Conservation (phyloP, 2,329 filamentous ascomycete species). For the Sporothrix euskadiensis region DNA sequence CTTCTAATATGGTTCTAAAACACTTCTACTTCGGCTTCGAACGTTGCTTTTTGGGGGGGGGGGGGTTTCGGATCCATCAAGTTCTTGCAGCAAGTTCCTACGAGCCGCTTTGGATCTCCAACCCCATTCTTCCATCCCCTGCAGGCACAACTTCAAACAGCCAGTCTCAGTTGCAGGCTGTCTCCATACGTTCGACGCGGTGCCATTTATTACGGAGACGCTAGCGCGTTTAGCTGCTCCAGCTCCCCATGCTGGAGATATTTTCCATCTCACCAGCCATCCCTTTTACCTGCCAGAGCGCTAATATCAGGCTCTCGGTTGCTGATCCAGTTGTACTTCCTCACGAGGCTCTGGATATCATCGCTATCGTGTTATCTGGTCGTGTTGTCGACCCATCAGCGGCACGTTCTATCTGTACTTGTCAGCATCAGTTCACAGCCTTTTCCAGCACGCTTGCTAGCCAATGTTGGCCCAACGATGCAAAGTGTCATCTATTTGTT, state of each 20-base stretch:
- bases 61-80: neutral
- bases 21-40: neutral
- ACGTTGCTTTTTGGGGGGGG: neutral
- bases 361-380: neutral
- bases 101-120: neutral
- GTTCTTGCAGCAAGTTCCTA: neutral
- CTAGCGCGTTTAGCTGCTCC: constrained; percentile 4
- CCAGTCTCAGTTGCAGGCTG: neutral
- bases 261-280: constrained; percentile 3
- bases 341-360: neutral
- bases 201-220: constrained; percentile 9
- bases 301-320: neutral
- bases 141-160: constrained; percentile 4
- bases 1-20: neutral
- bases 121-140: neutral
- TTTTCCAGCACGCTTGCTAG: neutral
- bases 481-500: neutral
- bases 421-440: neutral
- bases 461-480: neutral
- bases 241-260: neutral
- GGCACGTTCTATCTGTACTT: neutral
- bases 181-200: neutral
- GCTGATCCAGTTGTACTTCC: too few species aligned
- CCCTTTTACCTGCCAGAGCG: neutral
- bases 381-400: neutral